These are phyloP conservation scores for Lasiosphaeria miniovina DNA, from an alignment of 495 filamentous ascomycete species.

Conservation along the genomic window DNA sequence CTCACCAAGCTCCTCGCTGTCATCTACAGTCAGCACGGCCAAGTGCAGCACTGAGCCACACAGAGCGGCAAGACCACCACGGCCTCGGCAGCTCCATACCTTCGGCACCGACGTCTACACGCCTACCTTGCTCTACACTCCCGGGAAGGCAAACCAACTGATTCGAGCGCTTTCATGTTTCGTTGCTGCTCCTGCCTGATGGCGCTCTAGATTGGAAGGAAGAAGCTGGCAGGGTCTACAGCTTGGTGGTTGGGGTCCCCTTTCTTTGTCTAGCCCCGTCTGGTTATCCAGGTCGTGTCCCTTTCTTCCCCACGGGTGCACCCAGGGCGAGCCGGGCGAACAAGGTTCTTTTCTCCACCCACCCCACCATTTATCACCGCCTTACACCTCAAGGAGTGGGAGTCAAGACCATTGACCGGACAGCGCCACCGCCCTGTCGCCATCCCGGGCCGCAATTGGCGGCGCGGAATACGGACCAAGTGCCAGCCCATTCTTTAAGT, in stretches of 20 bases:
- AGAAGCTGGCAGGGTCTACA: neutral
- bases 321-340: no score
- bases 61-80: neutral
- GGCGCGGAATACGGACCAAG: conserved; percentile 2
- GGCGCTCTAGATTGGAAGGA: neutral
- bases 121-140: no score
- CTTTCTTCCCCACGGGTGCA: no score
- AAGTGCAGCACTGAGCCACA: neutral
- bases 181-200: neutral
- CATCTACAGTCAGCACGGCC: conserved; percentile 9
- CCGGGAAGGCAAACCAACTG: neutral
- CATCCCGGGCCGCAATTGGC: conserved; percentile 14
- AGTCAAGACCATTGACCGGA: conserved; percentile 1
- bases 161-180: conserved; percentile 1
- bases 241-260: neutral
- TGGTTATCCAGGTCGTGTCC: neutral
- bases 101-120: no score
- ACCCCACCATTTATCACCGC: conserved; percentile 13
- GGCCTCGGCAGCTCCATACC: conserved; percentile 1
- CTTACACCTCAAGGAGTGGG: neutral
- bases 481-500: neutral
- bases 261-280: neutral
- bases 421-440: conserved; percentile 19
- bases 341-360: conserved; percentile 3
- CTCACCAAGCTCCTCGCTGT: conserved; percentile 11